A percentile compares a stretch with the other conserved stretches of the same genome.
Conservation (phyloP, 768 basidiomycete species). For the Leccinum incarnatum region DNA sequence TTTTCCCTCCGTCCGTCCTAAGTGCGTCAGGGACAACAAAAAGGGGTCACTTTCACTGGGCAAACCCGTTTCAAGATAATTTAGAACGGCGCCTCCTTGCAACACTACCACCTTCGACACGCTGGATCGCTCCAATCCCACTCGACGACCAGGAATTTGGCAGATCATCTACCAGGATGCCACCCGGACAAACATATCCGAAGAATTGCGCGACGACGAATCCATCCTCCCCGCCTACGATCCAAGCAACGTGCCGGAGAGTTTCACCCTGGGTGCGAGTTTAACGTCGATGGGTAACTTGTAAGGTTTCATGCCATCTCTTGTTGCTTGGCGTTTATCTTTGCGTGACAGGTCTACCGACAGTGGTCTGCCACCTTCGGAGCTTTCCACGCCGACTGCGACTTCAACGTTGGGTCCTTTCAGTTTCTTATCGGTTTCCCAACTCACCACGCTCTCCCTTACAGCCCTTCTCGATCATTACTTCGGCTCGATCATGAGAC, state of each 20-base stretch:
- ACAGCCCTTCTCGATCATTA: conserved; percentile 24
- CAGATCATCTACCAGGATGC: conserved; percentile 20
- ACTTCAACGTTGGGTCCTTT: conserved; percentile 9
- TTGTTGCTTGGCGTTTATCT: background rate
- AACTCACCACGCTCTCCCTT: conserved; percentile 8
- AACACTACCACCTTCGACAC: background rate
- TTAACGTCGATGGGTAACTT: background rate
- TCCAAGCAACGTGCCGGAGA: background rate
- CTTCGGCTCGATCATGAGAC: conserved; percentile 25
- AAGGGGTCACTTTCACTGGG: background rate
- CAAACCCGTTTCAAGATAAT: background rate
- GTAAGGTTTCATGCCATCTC: conserved; percentile 2
- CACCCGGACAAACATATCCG: background rate
- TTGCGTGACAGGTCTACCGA: conserved; percentile 3
- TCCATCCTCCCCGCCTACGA: conserved; percentile 25
- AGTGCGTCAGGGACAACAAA: background rate
- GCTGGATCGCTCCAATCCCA: conserved; percentile 15
- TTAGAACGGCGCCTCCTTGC: background rate
- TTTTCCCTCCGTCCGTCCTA: background rate
- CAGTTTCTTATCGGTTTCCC: background rate
- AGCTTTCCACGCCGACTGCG: background rate
- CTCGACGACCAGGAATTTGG: conserved; percentile 23
- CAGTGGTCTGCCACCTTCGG: conserved; percentile 10
- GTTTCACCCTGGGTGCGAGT: background rate
- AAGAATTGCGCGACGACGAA: conserved; percentile 8